Evolutionary conservation across 129 eudicot genomes (phyloP), one percentile per base, ranked within the genome.

Genomic region (Flaveria brownii): DNA sequence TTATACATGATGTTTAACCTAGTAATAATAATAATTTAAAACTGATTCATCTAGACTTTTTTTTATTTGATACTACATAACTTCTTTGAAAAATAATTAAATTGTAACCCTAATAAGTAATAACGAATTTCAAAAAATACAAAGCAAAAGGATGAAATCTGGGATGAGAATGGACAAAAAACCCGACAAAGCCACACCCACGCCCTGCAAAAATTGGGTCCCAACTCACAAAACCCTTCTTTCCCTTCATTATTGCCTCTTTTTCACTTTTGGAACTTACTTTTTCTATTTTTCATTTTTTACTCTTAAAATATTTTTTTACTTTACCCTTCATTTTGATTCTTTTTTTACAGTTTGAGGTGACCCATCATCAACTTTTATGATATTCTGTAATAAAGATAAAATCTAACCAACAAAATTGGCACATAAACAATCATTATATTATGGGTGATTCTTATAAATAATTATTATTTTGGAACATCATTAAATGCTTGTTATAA

Each of bases 291-390:
- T 39, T 36, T 17, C 1, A 30, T 23, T 20, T 56, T 17, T 72
- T 43, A 4, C 63, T 45, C 16, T 46, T 75, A 18, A 3, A 10
- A 65, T 65, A 15, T 66, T 17, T 17, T 68, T 26, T 64, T 23
- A 68, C 81, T 68, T 51, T 43, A 61, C 78, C 78, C 51, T 68
- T 74, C 78, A 36, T 13, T 75, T 55, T 75, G 39, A 63, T 55
- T 62, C 66, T 47, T 55, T 75, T 20, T 75, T 55, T 63, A 75
- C 66, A 75, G 39, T 62, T 71, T 71, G 82, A 78, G 77, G 82
- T 78, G 82, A 78, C 82, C 77, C 77, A 78, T 71, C 82, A 78
- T 78, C 77, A 71, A 71, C 82, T 78, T 78, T 78, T 49, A 71
- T 71, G 65, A 36, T 45, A 55, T 74, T 74, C 16, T 45, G 33